Conservation (phyloP, 2,329 filamentous ascomycete genomes). For the Proliferodiscus dingleyae region DNA sequence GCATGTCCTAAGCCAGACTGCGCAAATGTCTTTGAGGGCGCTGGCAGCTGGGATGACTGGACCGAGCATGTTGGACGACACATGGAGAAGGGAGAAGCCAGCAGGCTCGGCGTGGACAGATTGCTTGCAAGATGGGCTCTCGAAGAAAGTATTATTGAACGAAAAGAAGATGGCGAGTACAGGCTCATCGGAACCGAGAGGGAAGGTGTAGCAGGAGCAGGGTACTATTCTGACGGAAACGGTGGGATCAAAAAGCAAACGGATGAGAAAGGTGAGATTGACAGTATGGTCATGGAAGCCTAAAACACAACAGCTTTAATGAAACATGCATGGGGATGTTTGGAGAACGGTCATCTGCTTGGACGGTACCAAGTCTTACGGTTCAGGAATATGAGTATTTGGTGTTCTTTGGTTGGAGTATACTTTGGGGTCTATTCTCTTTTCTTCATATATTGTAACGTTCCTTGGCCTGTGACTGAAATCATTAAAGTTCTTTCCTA, state of each 20-base stretch:
- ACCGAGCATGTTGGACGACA: constrained; percentile 91
- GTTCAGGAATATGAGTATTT: not conserved
- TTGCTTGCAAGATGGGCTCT: constrained; percentile 58
- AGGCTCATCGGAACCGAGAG: constrained; percentile 44
- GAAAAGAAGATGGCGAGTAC: constrained; percentile 51
- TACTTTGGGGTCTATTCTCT: too few species aligned
- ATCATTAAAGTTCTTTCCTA: not conserved
- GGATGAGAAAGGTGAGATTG: constrained; percentile 21
- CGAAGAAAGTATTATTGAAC: constrained; percentile 59
- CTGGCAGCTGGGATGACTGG: constrained; percentile 78
- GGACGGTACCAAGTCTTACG: not conserved
- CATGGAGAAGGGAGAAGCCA: constrained; percentile 69
- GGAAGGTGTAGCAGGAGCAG: constrained; percentile 25
- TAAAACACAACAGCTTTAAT: constrained; percentile 4
- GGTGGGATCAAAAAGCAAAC: constrained; percentile 24
- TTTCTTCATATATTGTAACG: not conserved
- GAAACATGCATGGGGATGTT: not conserved
- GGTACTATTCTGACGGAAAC: constrained; percentile 32
- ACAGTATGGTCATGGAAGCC: constrained; percentile 26
- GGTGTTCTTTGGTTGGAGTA: not conserved
- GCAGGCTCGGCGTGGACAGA: constrained; percentile 51
- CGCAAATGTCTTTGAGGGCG: constrained; percentile 62
- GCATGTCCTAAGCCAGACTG: constrained; percentile 71
- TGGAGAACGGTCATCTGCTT: not conserved
- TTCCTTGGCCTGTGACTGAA: not conserved